Evolutionary conservation across 768 basidiomycete genomes (phyloP).

Genomic region (Tricholoma furcatifolium): DNA sequence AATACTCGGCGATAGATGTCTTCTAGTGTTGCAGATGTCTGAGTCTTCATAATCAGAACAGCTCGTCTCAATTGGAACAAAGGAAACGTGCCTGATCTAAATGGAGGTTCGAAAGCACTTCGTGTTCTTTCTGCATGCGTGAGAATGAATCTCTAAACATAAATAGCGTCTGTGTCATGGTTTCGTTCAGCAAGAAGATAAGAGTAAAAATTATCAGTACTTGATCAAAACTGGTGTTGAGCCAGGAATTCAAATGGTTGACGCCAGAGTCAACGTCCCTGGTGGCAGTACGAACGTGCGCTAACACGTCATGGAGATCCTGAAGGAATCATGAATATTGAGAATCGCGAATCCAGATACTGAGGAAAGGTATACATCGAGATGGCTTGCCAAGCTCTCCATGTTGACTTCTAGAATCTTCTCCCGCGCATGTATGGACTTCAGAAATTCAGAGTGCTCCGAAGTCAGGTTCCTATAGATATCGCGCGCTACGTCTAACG

Average conservation of each 20-base stretch:
- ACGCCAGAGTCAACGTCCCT: background rate
- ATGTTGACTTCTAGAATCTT: slow-evolving; percentile 26
- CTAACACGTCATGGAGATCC: slow-evolving; percentile 14
- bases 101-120: background rate
- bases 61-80: background rate
- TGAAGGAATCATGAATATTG: background rate
- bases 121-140: slow-evolving; percentile 4
- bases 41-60: background rate
- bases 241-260: background rate
- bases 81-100: slow-evolving; percentile 6
- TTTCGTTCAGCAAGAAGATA: background rate
- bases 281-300: slow-evolving; percentile 6
- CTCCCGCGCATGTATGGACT: slow-evolving; percentile 45
- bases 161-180: slow-evolving; percentile 4
- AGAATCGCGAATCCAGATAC: background rate
- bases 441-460: slow-evolving; percentile 53
- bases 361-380: slow-evolving; percentile 21
- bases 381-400: slow-evolving; percentile 26
- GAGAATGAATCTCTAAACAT: background rate
- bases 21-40: slow-evolving; percentile 8
- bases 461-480: slow-evolving; percentile 65
- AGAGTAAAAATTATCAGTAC: background rate
- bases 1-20: slow-evolving; percentile 9
- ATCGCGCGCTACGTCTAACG: slow-evolving; percentile 57
- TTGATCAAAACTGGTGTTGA: background rate